Conservation (phyloP, 139 green algal species). For the Zygnema circumcarinatum region DNA sequence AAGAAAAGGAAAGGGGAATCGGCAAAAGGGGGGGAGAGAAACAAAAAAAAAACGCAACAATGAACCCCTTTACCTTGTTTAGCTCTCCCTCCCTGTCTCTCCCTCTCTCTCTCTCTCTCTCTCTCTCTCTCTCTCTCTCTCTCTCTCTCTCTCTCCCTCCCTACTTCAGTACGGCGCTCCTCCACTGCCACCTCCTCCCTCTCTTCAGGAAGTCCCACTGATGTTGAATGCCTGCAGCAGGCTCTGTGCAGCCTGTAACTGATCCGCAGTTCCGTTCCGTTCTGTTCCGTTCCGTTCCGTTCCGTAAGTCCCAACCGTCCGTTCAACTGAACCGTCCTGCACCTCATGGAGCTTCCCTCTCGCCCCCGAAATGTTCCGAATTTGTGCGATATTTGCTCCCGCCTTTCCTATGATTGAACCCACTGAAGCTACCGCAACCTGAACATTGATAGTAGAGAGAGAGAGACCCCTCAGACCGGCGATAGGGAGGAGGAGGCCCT, state of each 20-base stretch:
- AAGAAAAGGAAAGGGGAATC: too few species aligned
- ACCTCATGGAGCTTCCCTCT: slow-evolving; percentile 49
- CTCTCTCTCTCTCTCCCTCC: too few species aligned
- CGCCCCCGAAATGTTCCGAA: slow-evolving; percentile 58
- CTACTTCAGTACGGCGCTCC: not conserved
- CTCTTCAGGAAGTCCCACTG: not conserved
- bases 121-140: too few species aligned
- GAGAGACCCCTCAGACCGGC: not conserved
- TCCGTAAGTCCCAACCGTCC: slow-evolving; percentile 45
- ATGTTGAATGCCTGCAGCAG: slow-evolving; percentile 53
- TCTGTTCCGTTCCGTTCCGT: slow-evolving; percentile 30
- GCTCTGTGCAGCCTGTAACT: slow-evolving; percentile 44
- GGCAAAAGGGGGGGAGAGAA: too few species aligned
- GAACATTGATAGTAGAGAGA: slow-evolving; percentile 45
- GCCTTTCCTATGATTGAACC: slow-evolving; percentile 65
- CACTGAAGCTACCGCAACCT: slow-evolving; percentile 23
- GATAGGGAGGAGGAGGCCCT: not conserved
- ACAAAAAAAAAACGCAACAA: too few species aligned
- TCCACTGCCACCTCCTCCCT: too few species aligned
- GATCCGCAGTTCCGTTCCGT: slow-evolving; percentile 22
- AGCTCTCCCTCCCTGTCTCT: too few species aligned
- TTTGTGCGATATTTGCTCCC: slow-evolving; percentile 60
- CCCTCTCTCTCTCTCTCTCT: too few species aligned
- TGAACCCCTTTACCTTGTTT: too few species aligned
- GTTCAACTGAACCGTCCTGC: slow-evolving; percentile 10